Evolutionary conservation across 169 alveolate species (phyloP), one percentile per base, ranked within the genome.

Genomic region (Eimeria sp.): DNA sequence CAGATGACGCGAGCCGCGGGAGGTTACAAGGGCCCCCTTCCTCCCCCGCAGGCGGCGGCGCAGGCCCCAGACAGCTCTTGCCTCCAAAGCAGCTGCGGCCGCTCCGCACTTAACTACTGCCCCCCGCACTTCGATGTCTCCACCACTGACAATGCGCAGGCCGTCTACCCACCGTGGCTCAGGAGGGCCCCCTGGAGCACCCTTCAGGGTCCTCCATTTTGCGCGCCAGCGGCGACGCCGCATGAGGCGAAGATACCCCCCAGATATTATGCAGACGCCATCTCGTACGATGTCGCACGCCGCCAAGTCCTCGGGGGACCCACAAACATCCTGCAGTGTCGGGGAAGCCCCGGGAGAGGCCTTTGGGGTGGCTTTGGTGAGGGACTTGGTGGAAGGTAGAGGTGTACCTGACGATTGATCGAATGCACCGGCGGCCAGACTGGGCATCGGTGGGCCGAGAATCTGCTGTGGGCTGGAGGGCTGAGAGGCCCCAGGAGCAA

Each of bases 121-220:
- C 54, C 90, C 90, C 27, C 73, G 73, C 14, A 82, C 45, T 47
- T 82, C 90, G 58, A 82, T 82, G 70, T 82, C 90, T 47, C 90
- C 90, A 43, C 72, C 73, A 14, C 73, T 82, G 6, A 34, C 14
- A 2, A 82, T 82, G 22, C 90, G 49, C 57, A 82, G 25, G 27
- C 90, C 73, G 58, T 82, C 90, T 11, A 82, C 90, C 90, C 90
- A 82, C 72, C 90, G 90, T 18, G 90, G 72, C 70, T 82, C 90
- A 3, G 90, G 72, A 11, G 90, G 67, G 54, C 40, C 16, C 88
- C 51, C 40, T 7, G 88, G 88, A 7, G 67, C 51, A 70, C 90
- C 90, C 87, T 25, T 40, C 54, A 27, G 20, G 61, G 87, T 61
- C 61, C 14, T n/a, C 87, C 65, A 5, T 61, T 27, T 57, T 6